Evolutionary conservation across 306 rosid genomes (phyloP).

Genomic region (Styphnolobium japonicum): DNA sequence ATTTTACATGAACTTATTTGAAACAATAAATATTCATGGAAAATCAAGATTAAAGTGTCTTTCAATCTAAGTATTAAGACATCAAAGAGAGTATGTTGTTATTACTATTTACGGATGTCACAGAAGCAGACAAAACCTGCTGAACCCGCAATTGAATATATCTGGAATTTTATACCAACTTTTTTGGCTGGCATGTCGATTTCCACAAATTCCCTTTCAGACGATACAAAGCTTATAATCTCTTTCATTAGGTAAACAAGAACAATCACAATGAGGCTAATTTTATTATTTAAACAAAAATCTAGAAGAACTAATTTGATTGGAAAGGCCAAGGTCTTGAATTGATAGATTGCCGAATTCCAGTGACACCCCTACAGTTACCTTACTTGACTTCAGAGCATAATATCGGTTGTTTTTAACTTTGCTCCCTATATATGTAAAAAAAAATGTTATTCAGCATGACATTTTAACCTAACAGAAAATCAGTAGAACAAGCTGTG

Average conservation of each 20-base stretch:
- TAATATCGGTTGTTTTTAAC: neutral
- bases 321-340: slow-evolving; percentile 38
- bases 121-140: slow-evolving; percentile 28
- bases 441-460: neutral
- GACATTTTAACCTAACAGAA: slow-evolving; percentile 19
- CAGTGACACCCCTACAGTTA: slow-evolving; percentile 25
- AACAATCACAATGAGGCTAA: slow-evolving; percentile 36
- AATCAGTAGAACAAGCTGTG: slow-evolving; percentile 8
- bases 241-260: slow-evolving; percentile 38
- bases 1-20: neutral
- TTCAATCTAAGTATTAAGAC: neutral
- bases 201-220: slow-evolving; percentile 29
- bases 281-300: neutral
- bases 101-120: slow-evolving; percentile 19
- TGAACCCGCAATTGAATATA: neutral
- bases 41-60: slow-evolving; percentile 14
- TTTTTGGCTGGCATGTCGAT: slow-evolving; percentile 42
- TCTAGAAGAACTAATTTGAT: neutral
- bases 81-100: neutral
- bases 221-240: slow-evolving; percentile 19
- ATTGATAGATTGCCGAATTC: slow-evolving; percentile 31
- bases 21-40: neutral
- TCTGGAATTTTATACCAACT: slow-evolving; percentile 13
- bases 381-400: slow-evolving; percentile 35
- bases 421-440: neutral